These are phyloP conservation scores for Ramichloridium luteum DNA, from an alignment of 2,329 filamentous ascomycete species.

Conservation along the genomic window DNA sequence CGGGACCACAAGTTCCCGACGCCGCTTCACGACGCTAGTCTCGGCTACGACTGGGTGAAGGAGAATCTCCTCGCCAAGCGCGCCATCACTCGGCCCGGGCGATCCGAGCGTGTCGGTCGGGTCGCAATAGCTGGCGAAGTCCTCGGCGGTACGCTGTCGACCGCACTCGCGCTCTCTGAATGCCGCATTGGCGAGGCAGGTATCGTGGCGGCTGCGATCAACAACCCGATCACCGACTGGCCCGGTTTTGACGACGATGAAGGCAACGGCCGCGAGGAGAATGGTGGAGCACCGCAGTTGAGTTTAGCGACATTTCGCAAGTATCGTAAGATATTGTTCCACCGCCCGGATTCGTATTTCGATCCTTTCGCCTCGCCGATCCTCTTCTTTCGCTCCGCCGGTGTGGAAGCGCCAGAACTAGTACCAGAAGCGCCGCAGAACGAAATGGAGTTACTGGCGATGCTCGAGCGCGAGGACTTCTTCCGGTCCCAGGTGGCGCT, in stretches of 20 bases:
- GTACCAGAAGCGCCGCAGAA: constrained; percentile 15
- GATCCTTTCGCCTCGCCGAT: constrained; percentile 40
- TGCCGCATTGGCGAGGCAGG: constrained; percentile 30
- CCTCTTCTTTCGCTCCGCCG: constrained; percentile 39
- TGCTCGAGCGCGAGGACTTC: constrained; percentile 17
- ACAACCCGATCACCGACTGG: constrained; percentile 39
- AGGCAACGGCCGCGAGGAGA: neutral
- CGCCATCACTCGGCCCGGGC: constrained; percentile 16
- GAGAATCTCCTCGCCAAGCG: constrained; percentile 25
- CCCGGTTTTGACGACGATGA: constrained; percentile 22
- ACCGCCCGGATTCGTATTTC: constrained; percentile 31
- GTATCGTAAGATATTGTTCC: constrained; percentile 30
- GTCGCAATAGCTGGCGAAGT: constrained; percentile 38
- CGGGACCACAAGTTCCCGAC: constrained; percentile 29
- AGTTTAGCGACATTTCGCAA: no score
- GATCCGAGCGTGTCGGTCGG: constrained; percentile 19
- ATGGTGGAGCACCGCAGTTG: no score
- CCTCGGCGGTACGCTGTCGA: constrained; percentile 36
- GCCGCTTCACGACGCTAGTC: constrained; percentile 35
- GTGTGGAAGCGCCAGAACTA: constrained; percentile 16
- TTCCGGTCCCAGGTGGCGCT: constrained; percentile 15
- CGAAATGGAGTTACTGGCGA: constrained; percentile 21
- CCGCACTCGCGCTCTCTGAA: constrained; percentile 39
- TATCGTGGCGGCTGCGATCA: constrained; percentile 34
- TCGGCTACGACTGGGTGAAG: constrained; percentile 37